Evolutionary conservation across 1,284 basidiomycete genomes (phyloP).

Genomic region (Athelia sp.): DNA sequence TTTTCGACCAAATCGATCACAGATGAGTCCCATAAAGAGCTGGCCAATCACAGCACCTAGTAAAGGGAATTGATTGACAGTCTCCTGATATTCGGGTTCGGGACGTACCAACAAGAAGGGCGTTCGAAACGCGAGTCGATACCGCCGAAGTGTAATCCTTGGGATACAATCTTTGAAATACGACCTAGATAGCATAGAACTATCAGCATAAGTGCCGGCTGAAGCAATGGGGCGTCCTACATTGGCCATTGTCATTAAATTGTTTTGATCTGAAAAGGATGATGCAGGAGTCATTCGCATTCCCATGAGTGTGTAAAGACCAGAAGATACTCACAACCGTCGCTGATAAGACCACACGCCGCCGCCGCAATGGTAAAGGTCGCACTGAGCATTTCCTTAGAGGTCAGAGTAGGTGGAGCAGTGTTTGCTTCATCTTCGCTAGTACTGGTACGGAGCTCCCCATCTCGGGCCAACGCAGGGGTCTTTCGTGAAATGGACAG

Average conservation of each 20-base stretch:
- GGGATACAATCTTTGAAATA: conserved; percentile 60
- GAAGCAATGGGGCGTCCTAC: conserved; percentile 22
- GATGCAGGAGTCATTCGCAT: conserved; percentile 2
- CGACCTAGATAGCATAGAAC: conserved; percentile 33
- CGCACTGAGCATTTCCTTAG: conserved; percentile 43
- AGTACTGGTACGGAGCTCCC: no score
- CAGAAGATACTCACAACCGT: conserved; percentile 49
- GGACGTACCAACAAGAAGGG: conserved; percentile 61
- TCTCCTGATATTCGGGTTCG: conserved; percentile 14
- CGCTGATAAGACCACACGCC: conserved; percentile 63
- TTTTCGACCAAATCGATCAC: conserved; percentile 70
- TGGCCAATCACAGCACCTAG: conserved; percentile 64
- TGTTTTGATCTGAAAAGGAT: conserved; percentile 55
- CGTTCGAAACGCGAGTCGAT: conserved; percentile 66
- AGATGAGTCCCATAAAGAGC: conserved; percentile 60
- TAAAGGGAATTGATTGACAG: conserved; percentile 7
- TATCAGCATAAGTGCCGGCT: conserved; percentile 5
- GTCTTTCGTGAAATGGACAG: no score
- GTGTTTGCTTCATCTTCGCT: no score
- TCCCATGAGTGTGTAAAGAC: background rate
- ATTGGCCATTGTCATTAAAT: conserved; percentile 62
- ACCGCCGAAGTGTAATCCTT: conserved; percentile 41
- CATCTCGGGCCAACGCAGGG: no score
- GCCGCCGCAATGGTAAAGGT: conserved; percentile 61
- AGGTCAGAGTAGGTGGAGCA: conserved; percentile 7